Evolutionary conservation across 2,329 filamentous ascomycete genomes (phyloP).

Genomic region (Trichoderma oligosporum): DNA sequence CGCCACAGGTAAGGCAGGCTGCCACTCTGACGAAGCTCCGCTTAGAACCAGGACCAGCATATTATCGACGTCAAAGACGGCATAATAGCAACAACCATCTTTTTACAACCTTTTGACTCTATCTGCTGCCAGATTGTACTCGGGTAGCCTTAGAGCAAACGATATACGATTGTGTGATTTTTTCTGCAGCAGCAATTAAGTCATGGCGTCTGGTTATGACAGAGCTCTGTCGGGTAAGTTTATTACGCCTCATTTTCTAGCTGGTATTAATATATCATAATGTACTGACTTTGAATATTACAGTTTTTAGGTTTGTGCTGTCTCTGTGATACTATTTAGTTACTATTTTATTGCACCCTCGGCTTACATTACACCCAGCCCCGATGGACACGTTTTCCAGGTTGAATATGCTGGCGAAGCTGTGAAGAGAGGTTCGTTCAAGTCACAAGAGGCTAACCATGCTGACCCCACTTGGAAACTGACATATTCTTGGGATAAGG

Average conservation of each 20-base stretch:
- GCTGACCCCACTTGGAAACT: slow-evolving; percentile 13
- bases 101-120: slow-evolving; percentile 17
- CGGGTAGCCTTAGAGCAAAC: background rate
- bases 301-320: slow-evolving; percentile 73
- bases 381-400: slow-evolving; percentile 99
- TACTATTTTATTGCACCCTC: background rate
- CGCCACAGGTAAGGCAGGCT: slow-evolving; percentile 32
- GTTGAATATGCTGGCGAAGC: slow-evolving; percentile 99
- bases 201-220: slow-evolving; percentile 93
- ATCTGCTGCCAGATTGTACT: background rate
- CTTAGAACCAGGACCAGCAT: slow-evolving; percentile 21
- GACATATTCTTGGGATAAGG: slow-evolving; percentile 48
- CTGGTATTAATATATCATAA: slow-evolving; percentile 22
- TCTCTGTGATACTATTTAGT: slow-evolving; percentile 4
- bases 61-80: slow-evolving; percentile 19
- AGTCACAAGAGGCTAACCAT: background rate
- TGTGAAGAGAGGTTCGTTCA: slow-evolving; percentile 81
- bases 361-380: slow-evolving; percentile 52
- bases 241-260: slow-evolving; percentile 15
- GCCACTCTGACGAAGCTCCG: slow-evolving; percentile 40
- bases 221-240: slow-evolving; percentile 95
- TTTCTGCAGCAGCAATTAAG: slow-evolving; percentile 8
- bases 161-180: background rate
- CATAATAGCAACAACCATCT: background rate
- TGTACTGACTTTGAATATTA: slow-evolving; percentile 39